Percentiles rank a stretch among this genome's conserved stretches.
Conservation (phyloP, 73 alveolate species). For the Tetrahymena thermophila region DNA sequence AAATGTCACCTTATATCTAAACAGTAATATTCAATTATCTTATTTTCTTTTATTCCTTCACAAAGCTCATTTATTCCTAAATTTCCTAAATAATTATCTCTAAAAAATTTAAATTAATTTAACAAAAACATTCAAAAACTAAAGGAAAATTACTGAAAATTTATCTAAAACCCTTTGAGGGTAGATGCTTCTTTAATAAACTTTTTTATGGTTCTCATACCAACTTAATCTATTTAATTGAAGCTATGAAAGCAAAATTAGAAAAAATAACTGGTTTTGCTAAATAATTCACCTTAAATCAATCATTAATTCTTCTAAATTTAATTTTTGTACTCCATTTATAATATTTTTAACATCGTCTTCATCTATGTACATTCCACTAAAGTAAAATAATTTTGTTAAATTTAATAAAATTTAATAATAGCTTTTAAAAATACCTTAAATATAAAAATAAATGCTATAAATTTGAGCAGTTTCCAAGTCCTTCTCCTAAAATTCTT, state of each 20-base stretch:
- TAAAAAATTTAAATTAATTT: not conserved
- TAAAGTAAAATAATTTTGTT: not conserved
- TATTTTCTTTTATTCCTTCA: not conserved
- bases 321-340: not conserved
- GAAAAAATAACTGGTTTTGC: not conserved
- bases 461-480: not conserved
- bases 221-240: not conserved
- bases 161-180: not conserved
- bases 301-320: not conserved
- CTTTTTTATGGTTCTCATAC: not conserved
- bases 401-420: not conserved
- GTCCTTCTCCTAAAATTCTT: not conserved
- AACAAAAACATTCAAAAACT: not conserved
- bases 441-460: not conserved
- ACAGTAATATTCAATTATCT: not conserved
- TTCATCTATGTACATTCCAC: not conserved
- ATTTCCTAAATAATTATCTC: not conserved
- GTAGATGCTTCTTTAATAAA: not conserved
- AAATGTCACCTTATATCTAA: not conserved
- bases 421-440: not conserved
- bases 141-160: not conserved
- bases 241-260: not conserved
- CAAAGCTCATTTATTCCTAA: not conserved
- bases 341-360: not conserved
- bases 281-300: not conserved